Percentiles rank a stretch among this genome's conserved stretches.
These are phyloP conservation scores for Colletotrichum abscissum DNA, from an alignment of 2,329 filamentous ascomycete genomes.

Conservation along the genomic window DNA sequence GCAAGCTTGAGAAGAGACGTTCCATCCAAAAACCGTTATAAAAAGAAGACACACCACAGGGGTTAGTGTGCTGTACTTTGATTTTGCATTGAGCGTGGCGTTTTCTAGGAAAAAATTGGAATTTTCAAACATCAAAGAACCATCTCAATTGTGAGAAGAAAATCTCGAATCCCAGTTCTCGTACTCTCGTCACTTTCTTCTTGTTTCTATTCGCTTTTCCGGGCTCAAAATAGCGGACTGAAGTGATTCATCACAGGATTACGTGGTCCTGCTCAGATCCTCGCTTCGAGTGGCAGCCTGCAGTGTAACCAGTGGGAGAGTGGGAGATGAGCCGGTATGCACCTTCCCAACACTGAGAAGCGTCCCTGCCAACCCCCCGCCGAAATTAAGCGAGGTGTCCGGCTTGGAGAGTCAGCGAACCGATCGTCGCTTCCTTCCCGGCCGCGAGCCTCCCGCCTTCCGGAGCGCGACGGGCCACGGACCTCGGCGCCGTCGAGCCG, in stretches of 20 bases:
- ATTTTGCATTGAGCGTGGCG: constrained; percentile 34
- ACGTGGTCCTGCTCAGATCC: background rate
- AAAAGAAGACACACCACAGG: constrained; percentile 21
- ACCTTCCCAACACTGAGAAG: background rate
- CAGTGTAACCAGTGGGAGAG: background rate
- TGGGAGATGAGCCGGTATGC: background rate
- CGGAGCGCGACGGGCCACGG: background rate
- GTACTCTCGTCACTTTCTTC: background rate
- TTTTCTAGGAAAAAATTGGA: constrained; percentile 27
- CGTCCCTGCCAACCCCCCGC: too few relatives aligned
- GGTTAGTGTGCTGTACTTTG: constrained; percentile 23
- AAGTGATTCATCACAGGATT: background rate
- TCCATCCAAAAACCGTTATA: background rate
- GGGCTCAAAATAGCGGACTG: background rate
- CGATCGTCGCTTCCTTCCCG: background rate
- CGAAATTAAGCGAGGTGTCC: background rate
- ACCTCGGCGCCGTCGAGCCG: background rate
- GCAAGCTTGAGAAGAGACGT: constrained; percentile 12
- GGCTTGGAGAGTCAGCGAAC: background rate
- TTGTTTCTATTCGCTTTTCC: background rate
- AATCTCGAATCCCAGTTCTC: background rate
- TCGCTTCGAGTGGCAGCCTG: background rate
- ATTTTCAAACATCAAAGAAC: constrained; percentile 10
- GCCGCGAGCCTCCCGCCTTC: background rate
- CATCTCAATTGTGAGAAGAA: background rate